Base-by-base conservation (phyloP, 768 basidiomycete species). In the Pleurotus platypus region DNA sequence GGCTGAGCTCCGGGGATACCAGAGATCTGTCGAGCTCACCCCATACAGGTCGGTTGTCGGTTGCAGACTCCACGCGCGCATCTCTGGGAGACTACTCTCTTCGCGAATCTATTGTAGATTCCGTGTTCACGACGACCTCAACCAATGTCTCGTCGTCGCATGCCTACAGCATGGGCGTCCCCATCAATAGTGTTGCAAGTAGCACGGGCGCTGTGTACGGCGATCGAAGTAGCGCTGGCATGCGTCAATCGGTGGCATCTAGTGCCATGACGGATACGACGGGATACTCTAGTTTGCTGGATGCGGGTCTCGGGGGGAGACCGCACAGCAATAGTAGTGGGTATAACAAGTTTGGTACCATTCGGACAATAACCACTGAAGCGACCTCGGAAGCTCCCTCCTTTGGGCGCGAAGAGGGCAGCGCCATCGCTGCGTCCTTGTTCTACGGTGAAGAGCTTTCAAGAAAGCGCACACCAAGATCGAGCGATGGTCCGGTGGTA, bases 291-390 rank as follows among this genome's bases (percentile, higher is more conserved):
- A 89, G 86, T 60, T 70, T 88, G 57, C 73, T 88, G 54, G 86
- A 88, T 66, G 70, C 72, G 53, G 72, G 72, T 57, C 72, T 73
- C 55, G 74, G 70, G 53, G 55, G 58, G 54, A 62, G 61, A 24
- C 63, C 59, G 30, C 37, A 49, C 16, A 65, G 56, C 54, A 75
- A 71, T 49, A 73, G 76, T 37, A 71, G 69, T 57, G 74, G 70
- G 43, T 74, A 75, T 60, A 85, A 81, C 65, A 86, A 82, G 66
- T 92, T 84, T 69, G 89, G 85, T 42, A 93, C 91, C 9, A 83
- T 92, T 59, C 78, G 89, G 64, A 92, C 91, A n/a, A 75, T 86
- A 58, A 90, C 85, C 30, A 93, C 92, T 27, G 90, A 92, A 61
- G 78, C 86, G 58, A 93, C 90, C 16, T 89, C 87, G 40, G 90